A percentile compares a stretch with the other conserved stretches of the same genome.
Conservation (phyloP, 2,329 filamentous ascomycete species). For the Emergomyces orientalis region DNA sequence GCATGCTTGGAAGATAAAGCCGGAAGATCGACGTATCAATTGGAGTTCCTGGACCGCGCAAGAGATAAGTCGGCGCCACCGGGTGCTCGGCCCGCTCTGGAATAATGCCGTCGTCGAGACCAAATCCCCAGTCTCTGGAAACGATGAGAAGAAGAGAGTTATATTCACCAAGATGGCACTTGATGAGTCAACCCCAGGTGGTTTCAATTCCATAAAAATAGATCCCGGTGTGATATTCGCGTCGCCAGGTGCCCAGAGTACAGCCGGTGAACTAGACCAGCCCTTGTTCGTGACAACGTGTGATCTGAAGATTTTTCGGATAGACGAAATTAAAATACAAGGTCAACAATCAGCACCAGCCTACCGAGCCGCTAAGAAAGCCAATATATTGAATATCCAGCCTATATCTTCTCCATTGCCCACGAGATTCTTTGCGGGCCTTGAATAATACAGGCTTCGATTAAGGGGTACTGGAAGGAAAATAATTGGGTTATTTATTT, state of each 20-base stretch:
- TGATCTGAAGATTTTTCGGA: conserved; percentile 29
- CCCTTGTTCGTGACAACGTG: conserved; percentile 30
- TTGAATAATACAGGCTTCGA: conserved; percentile 13
- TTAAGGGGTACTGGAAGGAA: background rate
- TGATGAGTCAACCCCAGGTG: background rate
- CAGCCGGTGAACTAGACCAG: conserved; percentile 5
- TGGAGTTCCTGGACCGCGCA: conserved; percentile 48
- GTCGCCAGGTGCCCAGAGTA: conserved; percentile 11
- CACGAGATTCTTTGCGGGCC: conserved; percentile 28
- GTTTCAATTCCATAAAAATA: conserved; percentile 17
- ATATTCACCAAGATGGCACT: conserved; percentile 22
- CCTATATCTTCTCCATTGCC: conserved; percentile 19
- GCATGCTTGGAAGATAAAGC: conserved; percentile 65
- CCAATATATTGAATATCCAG: conserved; percentile 29
- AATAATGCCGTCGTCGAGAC: conserved; percentile 30
- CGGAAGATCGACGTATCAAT: conserved; percentile 53
- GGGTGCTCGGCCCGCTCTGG: conserved; percentile 61
- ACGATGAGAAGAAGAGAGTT: conserved; percentile 26
- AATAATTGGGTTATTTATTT: background rate
- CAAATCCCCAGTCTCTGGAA: background rate
- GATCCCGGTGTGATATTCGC: background rate
- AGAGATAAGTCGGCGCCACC: conserved; percentile 47
- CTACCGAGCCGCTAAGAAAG: conserved; percentile 32
- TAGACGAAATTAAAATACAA: conserved; percentile 35
- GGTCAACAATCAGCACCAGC: conserved; percentile 29